Base-by-base conservation (phyloP, 768 basidiomycete species). In the Leucocoprinus birnbaumii region DNA sequence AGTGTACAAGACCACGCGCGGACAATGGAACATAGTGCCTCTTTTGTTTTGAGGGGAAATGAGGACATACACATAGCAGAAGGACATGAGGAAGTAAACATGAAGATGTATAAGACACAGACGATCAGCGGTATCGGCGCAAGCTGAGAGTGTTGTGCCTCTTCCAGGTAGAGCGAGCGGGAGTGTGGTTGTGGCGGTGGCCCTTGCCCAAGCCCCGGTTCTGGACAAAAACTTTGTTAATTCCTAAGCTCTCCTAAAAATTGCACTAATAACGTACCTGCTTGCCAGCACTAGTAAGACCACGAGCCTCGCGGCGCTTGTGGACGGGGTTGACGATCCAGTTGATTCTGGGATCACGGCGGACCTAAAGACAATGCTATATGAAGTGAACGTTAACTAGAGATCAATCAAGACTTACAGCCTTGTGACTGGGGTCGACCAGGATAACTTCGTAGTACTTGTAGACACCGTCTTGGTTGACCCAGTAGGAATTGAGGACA, bases 381-480 rank as follows among this genome's bases (percentile, higher is more conserved):
- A 5, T 31, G 6, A 31, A 31, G 31, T 48, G 13, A 27, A 25
- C 18, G 22, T 53, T 34, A n/a, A 53, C 35, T 21, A 38, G 27
- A 42, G 18, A 4, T n/a, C 56, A 18, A 41, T 31, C 31, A 40
- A 26, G 6, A 74, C 92, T 65, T 69, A 94, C 93, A 65, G 91
- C 93, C 70, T 94, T 95, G 80, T 96, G 93, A 69, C 70, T 86
- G 57, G 94, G 94, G 68, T 99, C 97, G 56, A 99, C 95, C 61
- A 97, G 84, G 71, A 99, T 98, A 66, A 99, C 93, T 72, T 99
- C 97, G 78, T 86, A 99, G 80, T 97, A 98, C 73, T 96, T 97
- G 85, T 96, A 97, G 26, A 97, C 91, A 74, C 94, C 94, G 69
- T 98, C 94, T 76, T 96, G 94, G 77, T 98, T 98, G 68, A 99